phyloP scores from a whole-genome alignment of 129 eudicot species.

The Artemisia tridentata region DNA sequence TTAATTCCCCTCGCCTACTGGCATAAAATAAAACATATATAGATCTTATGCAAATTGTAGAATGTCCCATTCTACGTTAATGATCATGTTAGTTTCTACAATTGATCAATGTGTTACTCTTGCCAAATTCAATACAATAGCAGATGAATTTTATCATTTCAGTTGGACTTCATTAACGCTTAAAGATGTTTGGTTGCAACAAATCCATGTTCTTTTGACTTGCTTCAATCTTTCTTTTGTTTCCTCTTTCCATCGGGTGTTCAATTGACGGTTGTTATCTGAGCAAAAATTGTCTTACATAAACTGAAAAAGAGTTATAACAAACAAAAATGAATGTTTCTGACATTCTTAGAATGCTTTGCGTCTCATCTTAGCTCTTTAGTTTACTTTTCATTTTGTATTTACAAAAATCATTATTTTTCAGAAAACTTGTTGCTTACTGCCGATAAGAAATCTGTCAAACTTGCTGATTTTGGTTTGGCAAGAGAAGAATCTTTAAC shows the following conservation, averaged over 20 bases:
- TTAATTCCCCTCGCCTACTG: slow-evolving; percentile 13
- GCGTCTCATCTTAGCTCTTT: too few species aligned
- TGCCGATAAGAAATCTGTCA: slow-evolving; percentile 59
- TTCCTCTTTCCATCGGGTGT: too few species aligned
- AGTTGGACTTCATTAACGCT: background rate
- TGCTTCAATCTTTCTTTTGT: too few species aligned
- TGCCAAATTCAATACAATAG: background rate
- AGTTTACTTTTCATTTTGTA: background rate
- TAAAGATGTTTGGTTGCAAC: too few species aligned
- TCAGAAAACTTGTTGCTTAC: slow-evolving; percentile 76
- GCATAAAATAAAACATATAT: too few species aligned
- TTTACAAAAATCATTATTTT: slow-evolving; percentile 2
- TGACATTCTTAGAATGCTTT: too few species aligned
- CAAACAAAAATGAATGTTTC: too few species aligned
- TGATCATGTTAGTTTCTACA: slow-evolving; percentile 1
- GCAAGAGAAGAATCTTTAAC: slow-evolving; percentile 86
- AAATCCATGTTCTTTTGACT: too few species aligned
- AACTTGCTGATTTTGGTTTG: slow-evolving; percentile 84
- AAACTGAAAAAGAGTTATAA: too few species aligned
- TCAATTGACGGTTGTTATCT: too few species aligned
- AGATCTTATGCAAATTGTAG: slow-evolving; percentile 11
- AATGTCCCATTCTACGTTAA: background rate
- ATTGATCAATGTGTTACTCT: background rate
- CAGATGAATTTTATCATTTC: background rate
- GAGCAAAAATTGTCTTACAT: too few species aligned